phyloP scores from a whole-genome alignment of 2,329 filamentous ascomycete species.

The Daldinia eschscholtzii region DNA sequence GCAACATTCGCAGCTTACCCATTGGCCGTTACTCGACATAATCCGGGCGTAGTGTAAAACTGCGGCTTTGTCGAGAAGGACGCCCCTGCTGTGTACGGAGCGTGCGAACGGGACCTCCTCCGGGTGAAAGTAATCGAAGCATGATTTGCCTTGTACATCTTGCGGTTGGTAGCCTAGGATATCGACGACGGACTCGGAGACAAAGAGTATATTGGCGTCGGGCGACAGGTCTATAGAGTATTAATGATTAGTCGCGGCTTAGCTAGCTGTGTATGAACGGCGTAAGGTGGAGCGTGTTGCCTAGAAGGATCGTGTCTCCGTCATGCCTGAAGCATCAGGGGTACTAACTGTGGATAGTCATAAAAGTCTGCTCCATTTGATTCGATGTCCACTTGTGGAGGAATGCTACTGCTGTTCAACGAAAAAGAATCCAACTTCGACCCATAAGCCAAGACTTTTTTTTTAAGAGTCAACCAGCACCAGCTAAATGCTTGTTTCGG shows the following conservation, averaged over 20 bases:
- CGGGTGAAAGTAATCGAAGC: slow-evolving; percentile 88
- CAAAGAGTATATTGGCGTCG: slow-evolving; percentile 84
- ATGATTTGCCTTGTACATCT: slow-evolving; percentile 80
- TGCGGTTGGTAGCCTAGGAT: slow-evolving; percentile 77
- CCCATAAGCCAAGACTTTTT: slow-evolving; percentile 46
- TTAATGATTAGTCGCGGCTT: slow-evolving; percentile 41
- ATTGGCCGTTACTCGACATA: slow-evolving; percentile 74
- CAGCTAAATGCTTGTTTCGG: slow-evolving; percentile 43
- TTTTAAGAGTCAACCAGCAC: slow-evolving; percentile 40
- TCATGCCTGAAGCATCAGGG: slow-evolving; percentile 33
- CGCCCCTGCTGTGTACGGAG: slow-evolving; percentile 77
- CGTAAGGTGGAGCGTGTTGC: slow-evolving; percentile 21
- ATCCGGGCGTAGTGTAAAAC: slow-evolving; percentile 85
- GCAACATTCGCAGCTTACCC: slow-evolving; percentile 87
- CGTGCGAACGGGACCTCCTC: slow-evolving; percentile 83
- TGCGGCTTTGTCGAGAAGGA: slow-evolving; percentile 85
- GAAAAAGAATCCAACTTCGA: slow-evolving; percentile 36
- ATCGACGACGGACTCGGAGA: slow-evolving; percentile 84
- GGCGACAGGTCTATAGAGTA: slow-evolving; percentile 72
- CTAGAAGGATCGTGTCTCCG: slow-evolving; percentile 14
- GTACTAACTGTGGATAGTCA: slow-evolving; percentile 85
- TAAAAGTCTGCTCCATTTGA: slow-evolving; percentile 86
- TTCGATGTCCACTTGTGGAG: slow-evolving; percentile 45
- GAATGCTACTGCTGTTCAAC: slow-evolving; percentile 44
- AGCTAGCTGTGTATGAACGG: slow-evolving; percentile 24